These are phyloP conservation scores for Calocybe gambosa DNA, from an alignment of 1,284 basidiomycete genomes.

Conservation along the genomic window DNA sequence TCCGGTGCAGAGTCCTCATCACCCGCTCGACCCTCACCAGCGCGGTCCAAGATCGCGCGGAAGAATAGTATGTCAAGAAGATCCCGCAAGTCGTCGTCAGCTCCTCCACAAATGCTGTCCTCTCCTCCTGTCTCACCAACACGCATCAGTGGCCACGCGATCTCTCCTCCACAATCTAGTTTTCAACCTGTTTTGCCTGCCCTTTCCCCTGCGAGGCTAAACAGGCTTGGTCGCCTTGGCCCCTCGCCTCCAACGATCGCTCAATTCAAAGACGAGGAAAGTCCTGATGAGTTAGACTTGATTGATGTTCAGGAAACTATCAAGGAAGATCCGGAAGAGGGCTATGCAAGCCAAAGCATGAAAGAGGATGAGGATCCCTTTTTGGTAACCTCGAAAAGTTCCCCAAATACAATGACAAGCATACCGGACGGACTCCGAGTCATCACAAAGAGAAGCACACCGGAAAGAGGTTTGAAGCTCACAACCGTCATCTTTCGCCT, in stretches of 20 bases:
- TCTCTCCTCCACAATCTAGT: constrained; percentile 35
- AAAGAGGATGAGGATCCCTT: constrained; percentile 12
- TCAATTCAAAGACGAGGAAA: constrained; percentile 9
- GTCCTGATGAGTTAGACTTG: constrained; percentile 17
- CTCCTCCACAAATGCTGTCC: constrained; percentile 54
- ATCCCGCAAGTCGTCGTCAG: constrained; percentile 64
- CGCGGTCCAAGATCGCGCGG: constrained; percentile 40
- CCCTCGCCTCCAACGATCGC: constrained; percentile 4
- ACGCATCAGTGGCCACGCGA: constrained; percentile 10
- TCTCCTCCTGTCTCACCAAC: constrained; percentile 23
- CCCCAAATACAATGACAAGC: constrained; percentile 15
- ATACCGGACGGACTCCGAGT: neutral
- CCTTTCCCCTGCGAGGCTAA: constrained; percentile 22
- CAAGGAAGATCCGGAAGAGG: constrained; percentile 18
- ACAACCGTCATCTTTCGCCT: constrained; percentile 28
- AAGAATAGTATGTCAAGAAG: constrained; percentile 43
- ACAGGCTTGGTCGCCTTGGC: constrained; percentile 4
- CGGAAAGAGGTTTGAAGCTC: constrained; percentile 10
- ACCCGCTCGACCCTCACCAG: constrained; percentile 56
- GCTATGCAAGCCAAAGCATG: constrained; percentile 15
- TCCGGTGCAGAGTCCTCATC: constrained; percentile 77
- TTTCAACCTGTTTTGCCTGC: constrained; percentile 56
- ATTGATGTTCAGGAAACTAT: constrained; percentile 1
- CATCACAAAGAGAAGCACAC: neutral
- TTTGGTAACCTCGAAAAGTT: constrained; percentile 16